Evolutionary conservation across 2,329 filamentous ascomycete genomes (phyloP).

Genomic region (Beauveria pseudobassiana): DNA sequence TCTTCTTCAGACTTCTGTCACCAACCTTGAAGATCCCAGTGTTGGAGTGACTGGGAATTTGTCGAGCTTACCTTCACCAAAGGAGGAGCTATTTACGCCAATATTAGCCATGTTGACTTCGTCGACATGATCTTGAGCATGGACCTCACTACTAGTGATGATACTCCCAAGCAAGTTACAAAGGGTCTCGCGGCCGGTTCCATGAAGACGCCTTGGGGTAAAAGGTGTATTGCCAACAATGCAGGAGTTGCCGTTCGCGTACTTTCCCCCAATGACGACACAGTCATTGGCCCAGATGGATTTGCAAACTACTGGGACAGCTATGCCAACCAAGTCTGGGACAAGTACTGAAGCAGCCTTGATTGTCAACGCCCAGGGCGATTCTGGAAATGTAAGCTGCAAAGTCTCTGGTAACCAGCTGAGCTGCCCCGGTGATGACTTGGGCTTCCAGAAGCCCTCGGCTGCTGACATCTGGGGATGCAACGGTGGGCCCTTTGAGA

Average conservation of each 20-base stretch:
- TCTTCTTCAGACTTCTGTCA: conserved; percentile 42
- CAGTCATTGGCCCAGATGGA: conserved; percentile 24
- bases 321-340: conserved; percentile 38
- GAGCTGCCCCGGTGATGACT: conserved; percentile 34
- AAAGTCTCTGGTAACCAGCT: conserved; percentile 28
- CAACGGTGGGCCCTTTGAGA: conserved; percentile 39
- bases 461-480: conserved; percentile 43
- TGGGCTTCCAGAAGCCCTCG: conserved; percentile 34
- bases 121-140: conserved; percentile 45
- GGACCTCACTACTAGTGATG: conserved; percentile 30
- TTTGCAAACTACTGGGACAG: conserved; percentile 35
- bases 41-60: conserved; percentile 41
- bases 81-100: conserved; percentile 33
- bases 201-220: conserved; percentile 37
- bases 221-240: conserved; percentile 33
- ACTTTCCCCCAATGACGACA: conserved; percentile 36
- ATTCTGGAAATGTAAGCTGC: conserved; percentile 32
- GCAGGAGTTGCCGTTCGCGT: conserved; percentile 34
- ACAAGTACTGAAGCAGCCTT: conserved; percentile 32
- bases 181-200: conserved; percentile 30
- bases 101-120: conserved; percentile 46
- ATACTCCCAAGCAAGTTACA: conserved; percentile 28
- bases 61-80: conserved; percentile 39
- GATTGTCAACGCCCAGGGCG: conserved; percentile 36
- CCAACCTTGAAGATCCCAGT: conserved; percentile 35